These are phyloP conservation scores for Nicotiana knightiana DNA, from an alignment of 257 asterid species.

Conservation along the genomic window DNA sequence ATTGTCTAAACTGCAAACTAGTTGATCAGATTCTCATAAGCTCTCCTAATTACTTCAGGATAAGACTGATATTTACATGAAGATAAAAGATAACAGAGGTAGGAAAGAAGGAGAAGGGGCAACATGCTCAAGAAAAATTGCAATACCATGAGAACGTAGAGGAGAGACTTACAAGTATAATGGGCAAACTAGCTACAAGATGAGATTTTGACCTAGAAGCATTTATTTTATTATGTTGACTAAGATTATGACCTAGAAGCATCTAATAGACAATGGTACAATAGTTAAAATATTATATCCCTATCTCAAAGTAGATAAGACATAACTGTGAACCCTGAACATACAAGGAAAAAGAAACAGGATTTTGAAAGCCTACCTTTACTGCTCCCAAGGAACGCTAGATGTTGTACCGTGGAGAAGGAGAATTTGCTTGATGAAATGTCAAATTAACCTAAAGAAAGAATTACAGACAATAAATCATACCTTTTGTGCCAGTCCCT, in stretches of 20 bases:
- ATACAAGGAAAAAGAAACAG: background rate
- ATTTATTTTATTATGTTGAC: background rate
- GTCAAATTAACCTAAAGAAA: background rate
- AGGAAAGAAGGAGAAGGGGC: background rate
- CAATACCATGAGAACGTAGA: background rate
- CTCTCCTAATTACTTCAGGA: background rate
- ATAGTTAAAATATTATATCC: background rate
- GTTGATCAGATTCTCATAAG: background rate
- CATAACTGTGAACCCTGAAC: background rate
- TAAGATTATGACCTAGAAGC: background rate
- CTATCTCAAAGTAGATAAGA: background rate
- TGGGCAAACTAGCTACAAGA: background rate
- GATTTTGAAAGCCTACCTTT: background rate
- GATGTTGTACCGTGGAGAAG: background rate
- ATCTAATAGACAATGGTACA: background rate
- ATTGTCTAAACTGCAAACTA: background rate
- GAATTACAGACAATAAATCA: conserved; percentile 19
- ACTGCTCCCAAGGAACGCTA: background rate
- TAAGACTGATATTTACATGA: background rate
- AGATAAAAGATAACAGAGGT: background rate
- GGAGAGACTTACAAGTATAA: background rate
- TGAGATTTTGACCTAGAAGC: background rate
- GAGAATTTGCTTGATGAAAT: background rate
- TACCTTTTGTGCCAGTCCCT: conserved; percentile 64
- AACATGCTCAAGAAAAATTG: background rate